phyloP scores from a whole-genome alignment of 2,329 filamentous ascomycete species.

The Diaporthe sp. region DNA sequence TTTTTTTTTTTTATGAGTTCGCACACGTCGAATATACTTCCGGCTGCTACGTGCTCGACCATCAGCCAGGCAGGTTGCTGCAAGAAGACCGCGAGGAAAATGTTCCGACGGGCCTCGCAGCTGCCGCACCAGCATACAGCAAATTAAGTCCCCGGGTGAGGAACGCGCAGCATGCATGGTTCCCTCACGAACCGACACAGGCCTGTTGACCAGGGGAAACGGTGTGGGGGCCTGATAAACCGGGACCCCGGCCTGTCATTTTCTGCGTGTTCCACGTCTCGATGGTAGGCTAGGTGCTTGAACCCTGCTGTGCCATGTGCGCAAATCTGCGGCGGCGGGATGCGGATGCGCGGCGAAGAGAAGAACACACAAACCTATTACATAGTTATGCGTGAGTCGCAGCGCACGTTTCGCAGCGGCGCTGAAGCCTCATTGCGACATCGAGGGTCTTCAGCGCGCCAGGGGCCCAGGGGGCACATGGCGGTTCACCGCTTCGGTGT shows the following conservation, averaged over 20 bases:
- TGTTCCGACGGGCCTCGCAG: constrained; percentile 6
- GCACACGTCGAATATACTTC: neutral
- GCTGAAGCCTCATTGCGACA: constrained; percentile 23
- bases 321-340: constrained; percentile 34
- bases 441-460: constrained; percentile 23
- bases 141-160: constrained; percentile 13
- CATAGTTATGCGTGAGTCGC: constrained; percentile 18
- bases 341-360: neutral
- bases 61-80: constrained; percentile 25
- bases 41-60: constrained; percentile 10
- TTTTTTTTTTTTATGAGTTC: neutral
- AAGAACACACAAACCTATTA: neutral
- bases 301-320: constrained; percentile 36
- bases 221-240: constrained; percentile 24
- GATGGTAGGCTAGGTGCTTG: constrained; percentile 25
- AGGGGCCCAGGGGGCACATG: neutral
- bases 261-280: constrained; percentile 35
- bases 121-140: constrained; percentile 1
- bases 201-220: constrained; percentile 12
- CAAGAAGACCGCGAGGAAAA: constrained; percentile 15
- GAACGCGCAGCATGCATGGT: constrained; percentile 23
- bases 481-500: constrained; percentile 21
- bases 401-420: constrained; percentile 23
- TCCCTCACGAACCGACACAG: constrained; percentile 17
- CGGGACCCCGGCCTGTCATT: constrained; percentile 36